These are phyloP conservation scores for Catharanthus roseus DNA, from an alignment of 257 asterid species.

Conservation along the genomic window DNA sequence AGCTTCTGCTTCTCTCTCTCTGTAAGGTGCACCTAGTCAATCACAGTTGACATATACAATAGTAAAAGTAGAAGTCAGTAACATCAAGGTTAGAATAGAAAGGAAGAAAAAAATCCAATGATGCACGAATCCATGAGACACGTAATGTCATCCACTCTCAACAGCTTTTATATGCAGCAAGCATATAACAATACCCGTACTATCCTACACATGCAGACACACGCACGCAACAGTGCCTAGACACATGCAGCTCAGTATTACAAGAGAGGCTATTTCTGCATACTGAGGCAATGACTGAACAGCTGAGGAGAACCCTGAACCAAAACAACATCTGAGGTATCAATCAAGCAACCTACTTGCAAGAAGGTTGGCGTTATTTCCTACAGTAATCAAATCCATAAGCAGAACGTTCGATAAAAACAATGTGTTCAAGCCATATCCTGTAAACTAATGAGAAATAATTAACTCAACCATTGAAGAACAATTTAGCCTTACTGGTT, in stretches of 20 bases:
- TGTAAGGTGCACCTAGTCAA: conserved; percentile 70
- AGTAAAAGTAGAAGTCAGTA: background rate
- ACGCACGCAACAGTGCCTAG: background rate
- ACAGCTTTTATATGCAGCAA: background rate
- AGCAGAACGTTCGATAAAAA: background rate
- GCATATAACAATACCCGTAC: background rate
- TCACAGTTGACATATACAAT: conserved; percentile 15
- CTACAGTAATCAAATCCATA: background rate
- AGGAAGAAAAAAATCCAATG: background rate
- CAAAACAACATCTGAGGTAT: background rate
- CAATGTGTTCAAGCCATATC: background rate
- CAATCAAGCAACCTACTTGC: background rate
- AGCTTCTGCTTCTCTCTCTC: conserved; percentile 97
- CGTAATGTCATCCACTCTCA: background rate
- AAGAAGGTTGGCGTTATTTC: background rate
- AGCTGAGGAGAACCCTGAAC: background rate
- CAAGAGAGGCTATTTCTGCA: background rate
- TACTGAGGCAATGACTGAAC: background rate
- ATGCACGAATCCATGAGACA: background rate
- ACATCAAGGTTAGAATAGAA: background rate
- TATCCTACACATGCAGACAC: conserved; percentile 3
- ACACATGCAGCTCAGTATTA: background rate
- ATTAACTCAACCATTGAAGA: conserved; percentile 14
- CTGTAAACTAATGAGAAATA: conserved; percentile 10
- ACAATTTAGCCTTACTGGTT: conserved; percentile 66